Base-by-base conservation (phyloP, 352 stramenopile species). In the Phytophthora citrophthora region DNA sequence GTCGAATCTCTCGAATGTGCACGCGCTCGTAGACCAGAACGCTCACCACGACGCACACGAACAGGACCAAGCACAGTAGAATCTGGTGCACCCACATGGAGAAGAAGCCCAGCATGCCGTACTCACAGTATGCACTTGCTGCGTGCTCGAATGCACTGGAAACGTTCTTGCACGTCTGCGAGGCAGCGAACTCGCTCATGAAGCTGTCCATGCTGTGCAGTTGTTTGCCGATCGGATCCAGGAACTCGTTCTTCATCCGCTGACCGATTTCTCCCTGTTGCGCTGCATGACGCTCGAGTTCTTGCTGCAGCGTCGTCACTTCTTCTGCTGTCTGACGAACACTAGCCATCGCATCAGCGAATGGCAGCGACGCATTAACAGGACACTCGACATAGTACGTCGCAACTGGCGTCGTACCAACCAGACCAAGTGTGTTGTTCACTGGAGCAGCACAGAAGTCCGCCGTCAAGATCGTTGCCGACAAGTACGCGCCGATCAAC, bases 71-170 rank as follows among this genome's bases (percentile, higher is more conserved):
- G 49, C 86, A 94, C 10, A 94, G 58, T 51, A 92, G 53, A 32
- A 94, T 82, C 74, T 94, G 86, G 56, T 94, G 86, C 46, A 90
- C 77, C 86, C 86, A 94, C 82, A 94, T 89, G 12, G 83, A 91
- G 52, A 92, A 91, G 60, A 94, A 88, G 20, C 86, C 86, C 39
- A 93, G 70, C 61, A 94, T 89, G 48, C 86, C 83, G 64, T 86
- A 93, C 69, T 89, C 86, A 61, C 86, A 94, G 65, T 83, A 92
- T 40, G 77, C 73, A 32, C 71, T 68, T 24, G 83, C 65, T 6
- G 83, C 86, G 44, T 85, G 71, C 47, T 68, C 49, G 12, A 89
- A 76, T 12, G 68, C 75, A 24, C 54, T 70, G 32, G 80, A 73
- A 4, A 88, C 72, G 23, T 72, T 61, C 32, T 72, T 52, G 44